These are phyloP conservation scores for Eimeria necatrix DNA, from an alignment of 169 alveolate species.

Conservation along the genomic window DNA sequence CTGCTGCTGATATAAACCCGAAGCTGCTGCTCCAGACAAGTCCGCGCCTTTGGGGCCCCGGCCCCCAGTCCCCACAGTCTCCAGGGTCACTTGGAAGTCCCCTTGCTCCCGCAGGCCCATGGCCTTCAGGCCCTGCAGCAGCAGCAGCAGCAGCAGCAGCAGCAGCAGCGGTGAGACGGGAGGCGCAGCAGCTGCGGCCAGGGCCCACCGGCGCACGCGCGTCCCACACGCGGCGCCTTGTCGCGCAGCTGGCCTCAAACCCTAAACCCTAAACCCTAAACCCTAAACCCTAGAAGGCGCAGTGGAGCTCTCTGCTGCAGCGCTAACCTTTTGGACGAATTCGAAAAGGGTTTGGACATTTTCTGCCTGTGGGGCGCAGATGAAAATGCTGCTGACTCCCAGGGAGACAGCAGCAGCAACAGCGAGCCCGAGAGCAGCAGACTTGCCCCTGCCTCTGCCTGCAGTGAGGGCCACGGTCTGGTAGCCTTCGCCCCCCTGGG, in stretches of 20 bases:
- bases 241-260: background rate
- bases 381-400: conserved; percentile 96
- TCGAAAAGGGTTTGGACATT: conserved; percentile 98
- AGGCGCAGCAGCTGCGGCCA: conserved; percentile 17
- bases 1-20: conserved; percentile 41
- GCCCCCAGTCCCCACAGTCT: conserved; percentile 5
- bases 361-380: conserved; percentile 99
- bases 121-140: conserved; percentile 77
- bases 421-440: conserved; percentile 98
- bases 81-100: conserved; percentile 70
- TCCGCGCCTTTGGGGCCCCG: conserved; percentile 11
- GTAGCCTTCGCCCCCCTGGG: conserved; percentile 23
- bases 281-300: background rate
- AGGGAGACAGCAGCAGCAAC: conserved; percentile 88
- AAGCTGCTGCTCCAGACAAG: conserved; percentile 17
- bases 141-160: conserved; percentile 52
- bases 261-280: conserved; percentile 19
- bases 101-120: conserved; percentile 79
- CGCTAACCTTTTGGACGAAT: conserved; percentile 94
- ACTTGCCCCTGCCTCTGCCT: conserved; percentile 99
- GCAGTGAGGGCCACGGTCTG: conserved; percentile 97
- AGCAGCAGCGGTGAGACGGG: background rate
- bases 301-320: too few relatives aligned
- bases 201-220: background rate
- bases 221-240: background rate